A percentile compares a stretch with the other conserved stretches of the same genome.
Evolutionary conservation across 768 basidiomycete species (phyloP).

Genomic region (Albatrellus ellisii): DNA sequence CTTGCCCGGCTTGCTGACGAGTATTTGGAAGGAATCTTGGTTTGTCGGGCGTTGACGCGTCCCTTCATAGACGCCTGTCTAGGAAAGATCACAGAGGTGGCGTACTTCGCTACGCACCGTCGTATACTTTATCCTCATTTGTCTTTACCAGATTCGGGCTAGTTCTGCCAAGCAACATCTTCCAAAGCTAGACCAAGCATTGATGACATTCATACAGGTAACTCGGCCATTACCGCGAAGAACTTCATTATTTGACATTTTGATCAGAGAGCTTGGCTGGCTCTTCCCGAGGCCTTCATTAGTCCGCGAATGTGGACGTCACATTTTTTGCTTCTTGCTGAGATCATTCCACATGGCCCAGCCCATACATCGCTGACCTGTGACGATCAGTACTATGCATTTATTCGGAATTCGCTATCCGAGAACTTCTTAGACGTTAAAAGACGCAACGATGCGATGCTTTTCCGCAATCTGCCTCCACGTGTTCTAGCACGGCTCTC

Average conservation of each 20-base stretch:
- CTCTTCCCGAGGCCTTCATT: constrained; percentile 62
- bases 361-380: constrained; percentile 16
- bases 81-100: constrained; percentile 52
- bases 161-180: constrained; percentile 45
- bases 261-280: constrained; percentile 50
- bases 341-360: constrained; percentile 32
- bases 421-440: constrained; percentile 59
- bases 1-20: constrained; percentile 66
- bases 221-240: constrained; percentile 7
- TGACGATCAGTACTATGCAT: constrained; percentile 10
- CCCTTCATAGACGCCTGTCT: constrained; percentile 66
- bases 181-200: constrained; percentile 32
- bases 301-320: constrained; percentile 55
- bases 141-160: constrained; percentile 33
- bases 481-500: constrained; percentile 46
- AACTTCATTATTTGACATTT: neutral
- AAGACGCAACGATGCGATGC: constrained; percentile 68
- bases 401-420: constrained; percentile 35
- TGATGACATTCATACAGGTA: constrained; percentile 54
- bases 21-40: constrained; percentile 58
- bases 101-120: neutral
- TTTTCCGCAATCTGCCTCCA: constrained; percentile 54
- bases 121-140: neutral
- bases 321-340: constrained; percentile 34
- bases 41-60: constrained; percentile 50